Evolutionary conservation across 441 rosid species (phyloP).

Genomic region (Macaranga tanarius): DNA sequence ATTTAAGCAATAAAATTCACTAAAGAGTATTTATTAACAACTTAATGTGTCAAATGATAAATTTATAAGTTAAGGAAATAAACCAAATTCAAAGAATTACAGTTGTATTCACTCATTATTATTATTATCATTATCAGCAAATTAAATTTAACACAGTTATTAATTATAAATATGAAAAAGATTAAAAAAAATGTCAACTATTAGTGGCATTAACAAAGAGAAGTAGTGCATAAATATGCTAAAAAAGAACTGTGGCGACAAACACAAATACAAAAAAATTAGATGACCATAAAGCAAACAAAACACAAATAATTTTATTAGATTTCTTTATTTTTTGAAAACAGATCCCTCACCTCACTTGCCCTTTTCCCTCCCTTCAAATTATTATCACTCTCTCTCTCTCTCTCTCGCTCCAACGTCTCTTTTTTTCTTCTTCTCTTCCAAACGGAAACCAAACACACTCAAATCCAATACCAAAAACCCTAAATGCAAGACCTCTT

Average conservation of each 20-base stretch:
- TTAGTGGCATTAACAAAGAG: too few species aligned
- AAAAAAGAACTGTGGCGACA: background rate
- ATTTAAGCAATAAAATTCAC: too few species aligned
- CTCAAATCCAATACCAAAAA: background rate
- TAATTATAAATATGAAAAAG: too few species aligned
- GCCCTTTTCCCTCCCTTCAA: slow-evolving; percentile 42
- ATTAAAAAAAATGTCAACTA: too few species aligned
- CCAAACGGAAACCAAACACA: background rate
- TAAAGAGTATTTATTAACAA: too few species aligned
- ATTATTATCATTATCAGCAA: too few species aligned
- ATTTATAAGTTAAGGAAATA: too few species aligned
- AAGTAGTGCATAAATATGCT: too few species aligned
- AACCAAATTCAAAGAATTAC: too few species aligned
- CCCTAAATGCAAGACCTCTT: slow-evolving; percentile 71
- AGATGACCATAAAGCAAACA: background rate
- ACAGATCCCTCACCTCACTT: slow-evolving; percentile 23
- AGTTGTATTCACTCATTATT: too few species aligned
- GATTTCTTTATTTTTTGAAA: slow-evolving; percentile 35
- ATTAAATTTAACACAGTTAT: too few species aligned
- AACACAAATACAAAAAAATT: background rate
- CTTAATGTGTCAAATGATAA: too few species aligned
- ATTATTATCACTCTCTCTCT: slow-evolving; percentile 3
- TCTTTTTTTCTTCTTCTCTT: slow-evolving; percentile 18
- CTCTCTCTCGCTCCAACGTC: slow-evolving; percentile 26
- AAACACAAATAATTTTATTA: slow-evolving; percentile 6